Evolutionary conservation across 495 filamentous ascomycete species (phyloP).

Genomic region (Aspergillus panamensis): DNA sequence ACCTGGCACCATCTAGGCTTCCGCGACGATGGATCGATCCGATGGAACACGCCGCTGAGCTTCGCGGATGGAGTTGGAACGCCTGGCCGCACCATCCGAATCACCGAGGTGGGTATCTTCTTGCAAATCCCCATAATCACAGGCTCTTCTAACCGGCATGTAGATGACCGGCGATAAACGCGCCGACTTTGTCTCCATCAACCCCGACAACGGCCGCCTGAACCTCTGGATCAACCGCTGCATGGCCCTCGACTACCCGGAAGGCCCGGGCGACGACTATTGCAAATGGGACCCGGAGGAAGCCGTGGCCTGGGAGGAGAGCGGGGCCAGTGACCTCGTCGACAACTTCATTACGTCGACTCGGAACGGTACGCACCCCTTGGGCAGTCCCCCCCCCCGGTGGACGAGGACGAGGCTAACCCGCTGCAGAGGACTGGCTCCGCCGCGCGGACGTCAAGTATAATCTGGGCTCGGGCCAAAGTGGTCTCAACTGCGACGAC

Average conservation of each 20-base stretch:
- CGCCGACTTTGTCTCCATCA: not conserved
- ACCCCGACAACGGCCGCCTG: not conserved
- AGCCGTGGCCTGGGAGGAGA: not conserved
- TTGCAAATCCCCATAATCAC: not conserved
- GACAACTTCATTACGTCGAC: not conserved
- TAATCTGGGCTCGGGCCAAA: not conserved
- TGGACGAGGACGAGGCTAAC: not conserved
- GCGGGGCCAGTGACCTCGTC: not conserved
- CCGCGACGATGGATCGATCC: not conserved
- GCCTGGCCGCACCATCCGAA: not conserved
- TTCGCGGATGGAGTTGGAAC: constrained; percentile 7
- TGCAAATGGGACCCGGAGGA: not conserved
- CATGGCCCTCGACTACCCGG: not conserved
- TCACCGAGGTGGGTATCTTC: not conserved
- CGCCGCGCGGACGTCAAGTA: not conserved
- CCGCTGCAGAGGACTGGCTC: not conserved
- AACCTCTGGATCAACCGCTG: constrained; percentile 1
- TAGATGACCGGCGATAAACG: constrained; percentile 7
- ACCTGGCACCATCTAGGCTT: constrained; percentile 4
- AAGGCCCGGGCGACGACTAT: not conserved
- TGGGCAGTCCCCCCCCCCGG: too few relatives aligned
- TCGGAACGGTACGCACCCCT: not conserved
- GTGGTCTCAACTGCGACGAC: not conserved
- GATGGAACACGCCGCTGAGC: not conserved
- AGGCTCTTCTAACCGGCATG: not conserved